Evolutionary conservation across 106 monocot species (phyloP).

Genomic region (Agapanthus africanus): DNA sequence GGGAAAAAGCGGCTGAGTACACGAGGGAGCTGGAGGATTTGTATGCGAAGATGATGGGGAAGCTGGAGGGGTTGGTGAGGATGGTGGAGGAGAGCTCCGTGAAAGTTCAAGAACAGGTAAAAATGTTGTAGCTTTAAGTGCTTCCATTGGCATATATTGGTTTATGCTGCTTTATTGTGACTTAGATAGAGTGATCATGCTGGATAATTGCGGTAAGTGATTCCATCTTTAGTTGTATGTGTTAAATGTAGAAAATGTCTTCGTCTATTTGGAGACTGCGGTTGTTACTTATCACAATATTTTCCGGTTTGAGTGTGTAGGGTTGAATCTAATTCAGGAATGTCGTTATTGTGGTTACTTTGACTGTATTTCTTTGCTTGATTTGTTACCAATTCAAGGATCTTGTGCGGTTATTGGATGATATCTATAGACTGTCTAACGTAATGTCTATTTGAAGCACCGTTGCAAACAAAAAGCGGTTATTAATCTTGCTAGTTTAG

Average conservation of each 20-base stretch:
- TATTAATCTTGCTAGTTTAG: not conserved
- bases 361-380: not conserved
- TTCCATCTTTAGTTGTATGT: not conserved
- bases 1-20: conserved; percentile 24
- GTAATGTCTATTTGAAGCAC: not conserved
- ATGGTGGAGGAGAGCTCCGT: conserved; percentile 49
- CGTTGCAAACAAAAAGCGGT: not conserved
- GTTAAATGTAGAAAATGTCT: not conserved
- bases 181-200: not conserved
- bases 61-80: conserved; percentile 40
- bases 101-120: conserved; percentile 55
- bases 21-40: conserved; percentile 41
- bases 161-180: not conserved
- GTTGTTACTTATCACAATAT: not conserved
- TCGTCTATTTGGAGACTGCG: not conserved
- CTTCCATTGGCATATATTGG: too few relatives aligned
- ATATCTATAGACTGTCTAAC: not conserved
- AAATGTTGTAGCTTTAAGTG: not conserved
- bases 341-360: not conserved
- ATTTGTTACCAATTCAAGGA: not conserved
- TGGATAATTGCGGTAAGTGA: not conserved
- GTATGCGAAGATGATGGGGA: conserved; percentile 50
- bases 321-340: not conserved
- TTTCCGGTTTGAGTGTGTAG: not conserved
- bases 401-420: conserved; percentile 1